phyloP scores from a whole-genome alignment of 352 stramenopile species.

The Aphanomyces invadans region DNA sequence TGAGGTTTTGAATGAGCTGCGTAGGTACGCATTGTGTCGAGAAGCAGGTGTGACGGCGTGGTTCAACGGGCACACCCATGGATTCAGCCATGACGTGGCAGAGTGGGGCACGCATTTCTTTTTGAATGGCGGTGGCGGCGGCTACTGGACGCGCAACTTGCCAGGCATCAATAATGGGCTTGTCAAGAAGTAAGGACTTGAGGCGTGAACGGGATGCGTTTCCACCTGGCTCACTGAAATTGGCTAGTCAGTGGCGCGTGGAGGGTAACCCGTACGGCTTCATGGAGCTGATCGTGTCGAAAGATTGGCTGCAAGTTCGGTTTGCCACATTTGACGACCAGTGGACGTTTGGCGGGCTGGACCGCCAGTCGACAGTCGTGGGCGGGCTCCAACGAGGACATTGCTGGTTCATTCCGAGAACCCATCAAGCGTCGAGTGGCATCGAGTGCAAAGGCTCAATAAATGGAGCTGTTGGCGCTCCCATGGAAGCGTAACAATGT shows the following conservation, averaged over 20 bases:
- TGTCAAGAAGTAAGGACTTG: conserved; percentile 35
- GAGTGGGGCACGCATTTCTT: conserved; percentile 18
- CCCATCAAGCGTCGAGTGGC: conserved; percentile 47
- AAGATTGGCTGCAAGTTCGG: conserved; percentile 77
- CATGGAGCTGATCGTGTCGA: conserved; percentile 74
- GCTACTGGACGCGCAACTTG: conserved; percentile 43
- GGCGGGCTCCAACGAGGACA: conserved; percentile 70
- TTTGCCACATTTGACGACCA: conserved; percentile 77
- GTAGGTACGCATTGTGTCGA: conserved; percentile 70
- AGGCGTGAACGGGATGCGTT: conserved; percentile 28
- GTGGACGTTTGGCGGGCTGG: conserved; percentile 68
- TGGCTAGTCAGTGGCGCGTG: conserved; percentile 57
- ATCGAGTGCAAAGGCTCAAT: conserved; percentile 40
- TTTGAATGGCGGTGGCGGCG: conserved; percentile 21
- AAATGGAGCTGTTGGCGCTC: background rate
- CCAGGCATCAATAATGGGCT: conserved; percentile 40
- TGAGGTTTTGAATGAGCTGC: too few species aligned
- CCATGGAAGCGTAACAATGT: too few species aligned
- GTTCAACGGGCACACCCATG: conserved; percentile 67
- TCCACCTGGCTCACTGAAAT: background rate
- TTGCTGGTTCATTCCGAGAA: conserved; percentile 66
- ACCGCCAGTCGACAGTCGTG: conserved; percentile 59
- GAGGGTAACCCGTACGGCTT: conserved; percentile 77
- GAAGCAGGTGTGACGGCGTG: conserved; percentile 58
- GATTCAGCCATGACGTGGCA: conserved; percentile 34